Percentiles rank a stretch among this genome's conserved stretches.
These are phyloP conservation scores for Gloeopeniophorella convolvens DNA, from an alignment of 768 basidiomycete species.

Conservation along the genomic window DNA sequence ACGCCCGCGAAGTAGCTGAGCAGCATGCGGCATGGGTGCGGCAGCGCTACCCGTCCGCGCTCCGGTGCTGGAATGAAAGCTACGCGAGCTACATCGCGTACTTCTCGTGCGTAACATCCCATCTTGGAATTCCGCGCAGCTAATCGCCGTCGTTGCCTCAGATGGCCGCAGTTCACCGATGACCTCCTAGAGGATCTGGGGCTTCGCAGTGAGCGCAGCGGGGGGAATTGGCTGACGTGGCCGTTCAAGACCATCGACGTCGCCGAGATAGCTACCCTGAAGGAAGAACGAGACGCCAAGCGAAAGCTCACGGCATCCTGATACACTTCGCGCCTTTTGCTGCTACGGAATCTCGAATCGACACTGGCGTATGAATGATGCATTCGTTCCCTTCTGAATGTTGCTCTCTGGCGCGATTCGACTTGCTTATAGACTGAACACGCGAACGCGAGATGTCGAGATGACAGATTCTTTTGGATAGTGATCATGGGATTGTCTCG, in stretches of 20 bases:
- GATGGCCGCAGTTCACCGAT: slow-evolving; percentile 58
- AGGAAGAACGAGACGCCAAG: slow-evolving; percentile 39
- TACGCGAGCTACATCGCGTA: slow-evolving; percentile 44
- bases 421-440: no score
- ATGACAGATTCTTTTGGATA: no score
- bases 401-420: no score
- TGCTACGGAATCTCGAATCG: no score
- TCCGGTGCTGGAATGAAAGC: slow-evolving; percentile 48
- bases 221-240: slow-evolving; percentile 65
- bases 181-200: slow-evolving; percentile 56
- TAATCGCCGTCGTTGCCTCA: slow-evolving; percentile 22
- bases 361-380: no score
- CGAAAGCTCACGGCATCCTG: no score
- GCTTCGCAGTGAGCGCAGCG: slow-evolving; percentile 44
- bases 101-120: slow-evolving; percentile 35
- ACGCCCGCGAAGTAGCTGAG: slow-evolving; percentile 40
- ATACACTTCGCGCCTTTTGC: no score
- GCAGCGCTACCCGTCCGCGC: slow-evolving; percentile 45
- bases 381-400: no score
- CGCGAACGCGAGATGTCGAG: no score
- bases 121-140: neutral
- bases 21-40: slow-evolving; percentile 46
- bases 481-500: slow-evolving; percentile 1
- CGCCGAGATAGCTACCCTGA: slow-evolving; percentile 41
- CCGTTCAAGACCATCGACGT: slow-evolving; percentile 46